Evolutionary conservation across 805 yeast species (phyloP), one percentile per base, ranked within the genome.

Genomic region (Scheffersomyces lignosus): DNA sequence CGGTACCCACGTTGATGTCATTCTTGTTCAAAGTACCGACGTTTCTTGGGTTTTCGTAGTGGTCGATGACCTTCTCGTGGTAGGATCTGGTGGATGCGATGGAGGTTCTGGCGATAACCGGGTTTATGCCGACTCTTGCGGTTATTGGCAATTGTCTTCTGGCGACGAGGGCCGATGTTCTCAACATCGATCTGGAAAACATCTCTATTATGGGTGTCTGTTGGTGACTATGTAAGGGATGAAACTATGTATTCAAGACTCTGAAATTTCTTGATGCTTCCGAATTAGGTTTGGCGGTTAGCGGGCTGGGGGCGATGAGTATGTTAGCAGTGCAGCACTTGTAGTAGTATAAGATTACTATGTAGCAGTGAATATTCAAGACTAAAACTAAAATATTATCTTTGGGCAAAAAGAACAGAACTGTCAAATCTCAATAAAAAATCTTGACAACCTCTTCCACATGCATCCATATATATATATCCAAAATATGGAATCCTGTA

Each of bases 21-120:
- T 72, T 74, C 65, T 90, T 89, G 66, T 90, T 88, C 63, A 93
- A 68, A 4, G 96, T 78, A 13, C 99, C 99, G 18, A 93, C 98
- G 58, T 93, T 93, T 64, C 99, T 79, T 43, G 99, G 99, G 69
- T 91, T 90, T 55, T 87, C 81, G 66, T 93, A 93, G 61, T 93
- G 99, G 60, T 93, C 98, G 51, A 91, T 83, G 36, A 91, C 97
- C 60, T 88, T 89, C 44, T 88, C 89, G 56, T 90, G 97, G 58
- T 91, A 91, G n/a, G 59, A 49, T 52, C 73, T 59, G 34, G 48
- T 47, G 29, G 41, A 22, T 13, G 18, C 18, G 24, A 15, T 18
- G 13, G 15, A 8, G 6, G 37, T 15, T 9, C 37, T 33, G 8
- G 50, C 36, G 15, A 37, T 23, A 20, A 37, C 39, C 8, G 48